These are phyloP conservation scores for Talaromyces albobiverticillius DNA, from an alignment of 2,329 filamentous ascomycete genomes.

Conservation along the genomic window DNA sequence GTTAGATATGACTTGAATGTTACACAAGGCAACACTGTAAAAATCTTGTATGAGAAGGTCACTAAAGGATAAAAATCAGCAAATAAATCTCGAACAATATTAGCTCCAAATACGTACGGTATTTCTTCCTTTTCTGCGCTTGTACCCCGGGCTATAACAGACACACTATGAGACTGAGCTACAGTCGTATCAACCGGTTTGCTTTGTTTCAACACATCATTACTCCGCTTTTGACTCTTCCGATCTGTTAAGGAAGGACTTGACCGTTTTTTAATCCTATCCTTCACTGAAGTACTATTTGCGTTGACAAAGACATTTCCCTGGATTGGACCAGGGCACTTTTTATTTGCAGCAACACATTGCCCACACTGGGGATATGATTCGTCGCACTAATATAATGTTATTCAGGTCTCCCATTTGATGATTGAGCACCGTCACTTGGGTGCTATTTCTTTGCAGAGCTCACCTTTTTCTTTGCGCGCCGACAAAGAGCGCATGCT, in stretches of 20 bases:
- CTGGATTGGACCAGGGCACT: conserved; percentile 7
- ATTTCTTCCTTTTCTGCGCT: background rate
- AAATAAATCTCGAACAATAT: background rate
- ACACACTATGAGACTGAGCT: background rate
- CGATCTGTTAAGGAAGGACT: background rate
- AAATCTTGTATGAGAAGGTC: background rate
- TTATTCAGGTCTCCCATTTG: no score
- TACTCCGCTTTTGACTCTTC: background rate
- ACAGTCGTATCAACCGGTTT: background rate
- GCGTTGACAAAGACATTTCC: conserved; percentile 10
- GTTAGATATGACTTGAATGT: conserved; percentile 10
- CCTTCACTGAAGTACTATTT: background rate
- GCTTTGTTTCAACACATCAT: background rate
- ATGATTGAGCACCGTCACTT: no score
- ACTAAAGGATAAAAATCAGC: background rate
- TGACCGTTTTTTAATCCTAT: background rate
- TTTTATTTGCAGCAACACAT: conserved; percentile 5
- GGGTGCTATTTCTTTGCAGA: background rate
- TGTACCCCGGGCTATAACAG: background rate
- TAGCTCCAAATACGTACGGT: conserved; percentile 1
- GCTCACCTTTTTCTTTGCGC: conserved; percentile 10
- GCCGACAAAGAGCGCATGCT: conserved; percentile 8
- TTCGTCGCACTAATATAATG: conserved; percentile 14
- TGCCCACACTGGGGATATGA: conserved; percentile 9
- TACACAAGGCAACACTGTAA: conserved; percentile 2